These are phyloP conservation scores for Polyporus arcularius DNA, from an alignment of 768 basidiomycete genomes.

Conservation along the genomic window DNA sequence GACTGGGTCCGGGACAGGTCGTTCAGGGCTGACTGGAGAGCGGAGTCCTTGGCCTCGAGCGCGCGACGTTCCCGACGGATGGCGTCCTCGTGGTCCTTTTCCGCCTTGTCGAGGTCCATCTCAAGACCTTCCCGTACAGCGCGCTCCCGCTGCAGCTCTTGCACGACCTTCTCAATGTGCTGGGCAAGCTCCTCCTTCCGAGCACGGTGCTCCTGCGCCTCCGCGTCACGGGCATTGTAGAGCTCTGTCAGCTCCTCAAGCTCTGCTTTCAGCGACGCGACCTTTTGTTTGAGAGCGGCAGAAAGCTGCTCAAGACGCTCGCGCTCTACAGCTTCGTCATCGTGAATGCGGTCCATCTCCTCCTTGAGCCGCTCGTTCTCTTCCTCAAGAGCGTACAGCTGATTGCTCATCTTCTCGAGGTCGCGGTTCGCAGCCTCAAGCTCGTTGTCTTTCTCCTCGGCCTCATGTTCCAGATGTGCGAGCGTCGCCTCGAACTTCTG, in stretches of 20 bases:
- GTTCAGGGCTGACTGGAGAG: conserved; percentile 61
- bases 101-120: conserved; percentile 54
- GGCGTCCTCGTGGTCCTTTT: conserved; percentile 64
- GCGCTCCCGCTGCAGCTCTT: conserved; percentile 60
- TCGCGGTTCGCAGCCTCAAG: conserved; percentile 72
- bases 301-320: conserved; percentile 68
- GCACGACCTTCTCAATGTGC: conserved; percentile 72
- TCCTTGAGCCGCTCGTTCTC: conserved; percentile 78
- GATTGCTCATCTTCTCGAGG: conserved; percentile 76
- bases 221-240: conserved; percentile 63
- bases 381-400: conserved; percentile 83
- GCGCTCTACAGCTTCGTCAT: conserved; percentile 73
- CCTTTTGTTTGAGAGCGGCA: conserved; percentile 82
- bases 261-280: conserved; percentile 59
- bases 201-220: conserved; percentile 65
- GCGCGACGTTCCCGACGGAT: conserved; percentile 60
- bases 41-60: conserved; percentile 70
- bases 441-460: conserved; percentile 79
- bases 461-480: conserved; percentile 74
- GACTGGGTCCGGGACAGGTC: conserved; percentile 65
- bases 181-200: conserved; percentile 77
- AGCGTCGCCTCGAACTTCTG: conserved; percentile 74
- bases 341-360: conserved; percentile 63
- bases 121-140: conserved; percentile 55
- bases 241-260: conserved; percentile 64